phyloP scores from a whole-genome alignment of 257 asterid genomes.

The Capsicum chinense region DNA sequence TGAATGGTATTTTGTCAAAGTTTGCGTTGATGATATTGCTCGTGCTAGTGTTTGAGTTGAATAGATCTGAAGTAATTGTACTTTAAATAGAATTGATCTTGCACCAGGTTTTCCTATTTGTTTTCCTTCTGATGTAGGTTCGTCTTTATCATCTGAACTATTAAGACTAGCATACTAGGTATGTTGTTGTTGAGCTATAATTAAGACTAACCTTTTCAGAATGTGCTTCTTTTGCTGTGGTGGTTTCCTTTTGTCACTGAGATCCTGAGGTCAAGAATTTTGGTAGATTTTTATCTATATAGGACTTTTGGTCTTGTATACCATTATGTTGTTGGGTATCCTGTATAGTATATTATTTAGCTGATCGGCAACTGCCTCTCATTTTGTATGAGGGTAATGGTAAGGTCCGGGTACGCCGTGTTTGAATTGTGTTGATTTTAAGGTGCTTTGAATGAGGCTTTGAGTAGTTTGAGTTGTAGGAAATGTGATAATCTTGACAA shows the following conservation, averaged over 20 bases:
- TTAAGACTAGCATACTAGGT: too few relatives aligned
- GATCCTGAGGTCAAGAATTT: background rate
- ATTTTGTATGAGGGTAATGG: too few relatives aligned
- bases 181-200: too few relatives aligned
- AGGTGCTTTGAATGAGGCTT: background rate
- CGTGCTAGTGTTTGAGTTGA: background rate
- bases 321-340: too few relatives aligned
- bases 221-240: background rate
- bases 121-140: too few relatives aligned
- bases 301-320: background rate
- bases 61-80: background rate
- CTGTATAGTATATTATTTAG: too few relatives aligned
- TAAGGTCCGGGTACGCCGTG: too few relatives aligned
- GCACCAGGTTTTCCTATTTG: background rate
- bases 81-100: background rate
- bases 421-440: background rate
- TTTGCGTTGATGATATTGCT: background rate
- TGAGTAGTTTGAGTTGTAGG: background rate
- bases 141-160: background rate
- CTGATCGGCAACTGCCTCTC: too few relatives aligned
- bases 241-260: background rate
- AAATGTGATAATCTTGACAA: background rate
- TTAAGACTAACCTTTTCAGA: background rate
- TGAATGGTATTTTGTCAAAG: background rate
- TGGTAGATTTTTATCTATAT: background rate